A percentile compares a stretch with the other conserved stretches of the same genome.
Conservation (phyloP, 352 stramenopile genomes). For the Globisporangium orthogonon region DNA sequence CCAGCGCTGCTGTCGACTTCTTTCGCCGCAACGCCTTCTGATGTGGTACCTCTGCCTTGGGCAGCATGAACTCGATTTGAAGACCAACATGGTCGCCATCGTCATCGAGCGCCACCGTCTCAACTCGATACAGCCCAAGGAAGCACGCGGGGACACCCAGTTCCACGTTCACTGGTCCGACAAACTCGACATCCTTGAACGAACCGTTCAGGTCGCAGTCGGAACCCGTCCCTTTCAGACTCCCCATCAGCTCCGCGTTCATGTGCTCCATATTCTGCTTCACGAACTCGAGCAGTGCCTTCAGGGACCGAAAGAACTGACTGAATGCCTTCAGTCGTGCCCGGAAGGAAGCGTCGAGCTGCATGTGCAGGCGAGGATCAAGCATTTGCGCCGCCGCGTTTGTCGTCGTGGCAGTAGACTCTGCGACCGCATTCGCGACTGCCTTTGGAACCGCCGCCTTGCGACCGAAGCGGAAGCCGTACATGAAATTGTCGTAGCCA, state of each 20-base stretch:
- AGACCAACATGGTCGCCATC: conserved; percentile 38
- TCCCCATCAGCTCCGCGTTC: conserved; percentile 38
- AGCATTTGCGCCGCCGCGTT: conserved; percentile 21
- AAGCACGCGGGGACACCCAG: conserved; percentile 46
- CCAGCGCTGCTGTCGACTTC: conserved; percentile 13
- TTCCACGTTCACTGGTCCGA: conserved; percentile 42
- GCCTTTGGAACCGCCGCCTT: conserved; percentile 34
- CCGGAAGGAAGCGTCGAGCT: conserved; percentile 38
- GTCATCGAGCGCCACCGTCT: conserved; percentile 37
- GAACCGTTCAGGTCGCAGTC: conserved; percentile 53
- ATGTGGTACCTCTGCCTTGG: conserved; percentile 5
- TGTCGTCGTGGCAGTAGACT: not conserved
- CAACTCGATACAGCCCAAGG: conserved; percentile 42
- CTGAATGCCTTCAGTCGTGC: conserved; percentile 46
- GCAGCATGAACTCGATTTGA: conserved; percentile 52
- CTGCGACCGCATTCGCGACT: conserved; percentile 20
- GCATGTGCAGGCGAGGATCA: conserved; percentile 34
- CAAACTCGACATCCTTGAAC: conserved; percentile 54
- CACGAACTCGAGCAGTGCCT: conserved; percentile 43
- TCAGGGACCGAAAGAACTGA: conserved; percentile 48
- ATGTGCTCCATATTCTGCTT: conserved; percentile 53
- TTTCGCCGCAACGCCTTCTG: conserved; percentile 4
- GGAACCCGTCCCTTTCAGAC: conserved; percentile 35
- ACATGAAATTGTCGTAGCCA: conserved; percentile 44
- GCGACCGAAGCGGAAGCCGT: conserved; percentile 67